Conservation (phyloP, 371 early-diverging fungal genomes). For the Mucor sp. region DNA sequence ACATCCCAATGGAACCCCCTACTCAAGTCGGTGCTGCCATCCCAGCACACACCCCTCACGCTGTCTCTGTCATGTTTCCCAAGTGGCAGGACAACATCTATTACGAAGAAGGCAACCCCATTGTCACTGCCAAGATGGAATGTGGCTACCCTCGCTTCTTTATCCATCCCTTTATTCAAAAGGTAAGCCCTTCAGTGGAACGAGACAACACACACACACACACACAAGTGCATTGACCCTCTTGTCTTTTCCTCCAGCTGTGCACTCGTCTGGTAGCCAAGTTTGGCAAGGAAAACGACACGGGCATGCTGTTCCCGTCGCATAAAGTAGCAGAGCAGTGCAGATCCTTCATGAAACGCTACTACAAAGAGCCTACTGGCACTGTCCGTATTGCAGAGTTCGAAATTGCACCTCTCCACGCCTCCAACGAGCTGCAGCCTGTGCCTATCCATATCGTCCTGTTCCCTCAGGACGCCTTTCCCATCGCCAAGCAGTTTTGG, state of each 20-base stretch:
- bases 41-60: conserved; percentile 79
- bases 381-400: conserved; percentile 68
- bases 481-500: conserved; percentile 90
- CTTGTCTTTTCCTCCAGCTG: conserved; percentile 10
- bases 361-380: conserved; percentile 33
- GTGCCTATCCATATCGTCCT: conserved; percentile 71
- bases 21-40: conserved; percentile 62
- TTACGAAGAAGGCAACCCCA: conserved; percentile 87
- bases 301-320: conserved; percentile 78
- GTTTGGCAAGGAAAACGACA: conserved; percentile 67
- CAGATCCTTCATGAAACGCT: conserved; percentile 63
- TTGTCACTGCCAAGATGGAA: conserved; percentile 74
- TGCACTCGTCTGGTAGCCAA: conserved; percentile 56
- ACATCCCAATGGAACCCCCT: conserved; percentile 32
- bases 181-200: conserved; percentile 66
- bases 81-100: conserved; percentile 89
- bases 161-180: conserved; percentile 68
- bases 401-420: conserved; percentile 47
- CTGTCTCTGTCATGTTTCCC: conserved; percentile 93
- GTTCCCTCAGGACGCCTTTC: conserved; percentile 68
- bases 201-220: too few relatives aligned
- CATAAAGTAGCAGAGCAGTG: conserved; percentile 71
- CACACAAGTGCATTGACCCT: not conserved
- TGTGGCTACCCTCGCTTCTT: conserved; percentile 96
- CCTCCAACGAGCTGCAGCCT: conserved; percentile 24